Conservation (phyloP, 2,329 filamentous ascomycete species). For the Byssothecium circinans region DNA sequence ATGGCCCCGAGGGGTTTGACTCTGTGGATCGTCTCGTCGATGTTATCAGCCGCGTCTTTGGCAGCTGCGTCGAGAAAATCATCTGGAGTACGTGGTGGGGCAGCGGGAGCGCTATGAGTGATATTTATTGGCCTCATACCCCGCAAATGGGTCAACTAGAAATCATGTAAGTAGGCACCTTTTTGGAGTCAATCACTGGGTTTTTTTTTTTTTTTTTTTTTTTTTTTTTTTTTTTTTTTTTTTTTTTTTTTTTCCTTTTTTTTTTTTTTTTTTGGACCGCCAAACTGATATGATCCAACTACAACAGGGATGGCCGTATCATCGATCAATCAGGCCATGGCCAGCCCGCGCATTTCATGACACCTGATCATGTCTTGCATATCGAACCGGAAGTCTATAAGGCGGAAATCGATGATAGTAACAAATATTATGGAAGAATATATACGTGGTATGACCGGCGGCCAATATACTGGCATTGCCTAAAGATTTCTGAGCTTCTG, state of each 20-base stretch:
- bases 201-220: too few species aligned
- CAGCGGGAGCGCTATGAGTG: not conserved
- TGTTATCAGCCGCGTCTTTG: conserved; percentile 11
- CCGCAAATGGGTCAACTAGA: conserved; percentile 1
- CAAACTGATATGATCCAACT: too few species aligned
- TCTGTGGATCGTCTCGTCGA: conserved; percentile 11
- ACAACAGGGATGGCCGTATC: not conserved
- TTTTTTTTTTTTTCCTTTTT: too few species aligned
- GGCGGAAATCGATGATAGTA: not conserved
- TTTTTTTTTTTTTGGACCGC: too few species aligned
- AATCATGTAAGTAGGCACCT: not conserved
- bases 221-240: too few species aligned
- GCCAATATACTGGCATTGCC: conserved; percentile 1
- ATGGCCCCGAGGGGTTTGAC: not conserved
- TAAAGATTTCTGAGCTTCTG: too few species aligned
- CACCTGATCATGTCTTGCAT: conserved; percentile 5
- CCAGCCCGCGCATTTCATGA: conserved; percentile 6
- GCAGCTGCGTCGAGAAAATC: conserved; percentile 5
- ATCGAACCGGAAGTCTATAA: not conserved
- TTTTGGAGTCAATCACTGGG: not conserved
- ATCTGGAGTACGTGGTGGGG: conserved; percentile 3
- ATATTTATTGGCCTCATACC: conserved; percentile 7
- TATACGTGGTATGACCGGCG: not conserved
- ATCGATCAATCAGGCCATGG: not conserved
- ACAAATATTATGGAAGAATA: conserved; percentile 1